A percentile compares a stretch with the other conserved stretches of the same genome.
These are phyloP conservation scores for Kluyveromyces marxianus DNA, from an alignment of 1,139 yeast genomes.

Conservation along the genomic window DNA sequence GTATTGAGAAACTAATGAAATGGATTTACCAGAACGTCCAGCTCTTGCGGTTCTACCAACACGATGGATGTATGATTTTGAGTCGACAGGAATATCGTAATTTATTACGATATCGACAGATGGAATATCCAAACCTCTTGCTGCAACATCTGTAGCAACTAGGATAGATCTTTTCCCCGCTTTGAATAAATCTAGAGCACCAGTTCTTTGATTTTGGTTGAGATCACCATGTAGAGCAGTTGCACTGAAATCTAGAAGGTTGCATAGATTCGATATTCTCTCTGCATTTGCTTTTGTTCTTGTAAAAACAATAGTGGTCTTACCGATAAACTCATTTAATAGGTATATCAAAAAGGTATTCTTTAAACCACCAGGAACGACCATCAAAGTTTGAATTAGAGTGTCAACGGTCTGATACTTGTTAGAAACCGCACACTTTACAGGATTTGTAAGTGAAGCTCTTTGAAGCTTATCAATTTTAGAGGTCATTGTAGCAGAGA, in stretches of 20 bases:
- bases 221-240: conserved; percentile 94
- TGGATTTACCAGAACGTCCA: conserved; percentile 88
- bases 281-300: conserved; percentile 95
- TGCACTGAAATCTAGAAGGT: conserved; percentile 78
- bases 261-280: conserved; percentile 73
- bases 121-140: conserved; percentile 96
- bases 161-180: conserved; percentile 74
- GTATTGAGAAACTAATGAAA: conserved; percentile 89
- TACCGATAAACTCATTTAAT: conserved; percentile 77
- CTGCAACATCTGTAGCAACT: conserved; percentile 97
- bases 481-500: conserved; percentile 94
- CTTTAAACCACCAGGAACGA: conserved; percentile 87
- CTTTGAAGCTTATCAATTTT: conserved; percentile 92
- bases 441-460: conserved; percentile 85
- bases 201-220: conserved; percentile 85
- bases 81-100: conserved; percentile 94
- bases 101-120: conserved; percentile 87
- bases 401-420: conserved; percentile 93
- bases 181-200: conserved; percentile 87
- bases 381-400: conserved; percentile 79
- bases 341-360: conserved; percentile 80
- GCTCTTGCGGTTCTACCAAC: conserved; percentile 99
- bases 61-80: conserved; percentile 95
- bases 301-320: conserved; percentile 81
- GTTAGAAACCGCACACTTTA: conserved; percentile 80